Evolutionary conservation across 345 rosid species (phyloP).

Genomic region (Eucalyptus caleyi): DNA sequence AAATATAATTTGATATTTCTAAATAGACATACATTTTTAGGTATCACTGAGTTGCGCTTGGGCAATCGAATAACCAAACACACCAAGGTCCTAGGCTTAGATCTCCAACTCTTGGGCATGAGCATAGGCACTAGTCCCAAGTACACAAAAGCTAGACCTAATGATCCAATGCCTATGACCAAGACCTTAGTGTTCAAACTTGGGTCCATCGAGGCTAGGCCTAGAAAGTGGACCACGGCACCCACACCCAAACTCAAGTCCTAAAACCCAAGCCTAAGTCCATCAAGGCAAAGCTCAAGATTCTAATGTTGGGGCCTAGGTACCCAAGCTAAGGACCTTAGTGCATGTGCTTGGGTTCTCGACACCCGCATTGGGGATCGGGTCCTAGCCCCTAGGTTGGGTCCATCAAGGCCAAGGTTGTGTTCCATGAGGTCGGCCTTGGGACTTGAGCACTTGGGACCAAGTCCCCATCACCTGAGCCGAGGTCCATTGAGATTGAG

Average conservation of each 20-base stretch:
- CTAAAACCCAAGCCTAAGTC: neutral
- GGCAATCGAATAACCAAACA: neutral
- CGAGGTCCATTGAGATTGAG: neutral
- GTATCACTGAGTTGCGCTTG: neutral
- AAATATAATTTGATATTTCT: too few relatives aligned
- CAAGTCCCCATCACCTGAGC: neutral
- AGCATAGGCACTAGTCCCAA: neutral
- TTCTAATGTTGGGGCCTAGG: neutral
- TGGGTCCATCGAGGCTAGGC: neutral
- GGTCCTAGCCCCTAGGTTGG: neutral
- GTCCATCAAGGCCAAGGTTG: neutral
- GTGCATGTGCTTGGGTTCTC: neutral
- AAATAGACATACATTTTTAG: too few relatives aligned
- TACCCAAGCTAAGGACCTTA: accelerated
- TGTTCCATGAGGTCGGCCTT: neutral
- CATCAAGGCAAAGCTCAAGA: neutral
- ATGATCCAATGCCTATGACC: accelerated
- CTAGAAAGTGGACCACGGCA: neutral
- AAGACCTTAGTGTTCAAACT: accelerated
- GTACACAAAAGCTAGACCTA: neutral
- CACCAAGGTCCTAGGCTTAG: neutral
- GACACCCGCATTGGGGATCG: neutral
- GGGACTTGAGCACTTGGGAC: neutral
- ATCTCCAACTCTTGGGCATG: neutral
- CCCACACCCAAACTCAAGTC: neutral